phyloP scores from a whole-genome alignment of 192 early-diverging fungal species.

The Linnemannia hyalina region DNA sequence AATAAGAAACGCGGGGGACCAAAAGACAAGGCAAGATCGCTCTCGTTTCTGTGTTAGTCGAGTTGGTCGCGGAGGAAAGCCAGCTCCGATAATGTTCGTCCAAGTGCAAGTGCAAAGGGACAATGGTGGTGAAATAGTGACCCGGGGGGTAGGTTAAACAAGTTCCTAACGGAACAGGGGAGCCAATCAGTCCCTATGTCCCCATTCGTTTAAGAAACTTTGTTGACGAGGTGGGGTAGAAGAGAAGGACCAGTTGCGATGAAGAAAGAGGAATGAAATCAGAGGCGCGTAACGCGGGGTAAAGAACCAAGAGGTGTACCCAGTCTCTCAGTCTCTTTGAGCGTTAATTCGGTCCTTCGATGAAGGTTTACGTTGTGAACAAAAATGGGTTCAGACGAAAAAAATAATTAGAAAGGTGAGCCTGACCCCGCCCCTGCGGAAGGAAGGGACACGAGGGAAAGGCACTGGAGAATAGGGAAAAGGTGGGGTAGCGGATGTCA shows the following conservation, averaged over 20 bases:
- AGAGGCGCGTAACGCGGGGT: not conserved
- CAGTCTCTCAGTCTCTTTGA: not conserved
- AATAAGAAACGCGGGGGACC: slow-evolving; percentile 1
- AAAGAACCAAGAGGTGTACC: not conserved
- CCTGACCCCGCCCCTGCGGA: not conserved
- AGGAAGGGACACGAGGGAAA: not conserved
- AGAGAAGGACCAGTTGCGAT: too few relatives aligned
- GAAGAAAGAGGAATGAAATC: too few relatives aligned
- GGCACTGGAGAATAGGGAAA: not conserved
- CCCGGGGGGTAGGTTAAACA: too few relatives aligned
- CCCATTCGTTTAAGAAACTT: too few relatives aligned
- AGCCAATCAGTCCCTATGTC: too few relatives aligned
- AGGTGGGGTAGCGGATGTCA: not conserved
- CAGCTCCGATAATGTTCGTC: too few relatives aligned
- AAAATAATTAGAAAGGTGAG: not conserved
- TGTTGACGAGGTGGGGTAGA: too few relatives aligned
- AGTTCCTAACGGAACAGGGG: too few relatives aligned
- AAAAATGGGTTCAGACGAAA: not conserved
- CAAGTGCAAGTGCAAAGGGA: too few relatives aligned
- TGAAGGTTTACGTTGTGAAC: not conserved
- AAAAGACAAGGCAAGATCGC: not conserved
- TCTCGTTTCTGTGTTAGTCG: not conserved
- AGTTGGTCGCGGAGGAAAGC: too few relatives aligned
- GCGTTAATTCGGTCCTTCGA: not conserved
- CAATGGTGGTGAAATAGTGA: too few relatives aligned